These are phyloP conservation scores for Penicillium manginii DNA, from an alignment of 495 filamentous ascomycete genomes.

Conservation along the genomic window DNA sequence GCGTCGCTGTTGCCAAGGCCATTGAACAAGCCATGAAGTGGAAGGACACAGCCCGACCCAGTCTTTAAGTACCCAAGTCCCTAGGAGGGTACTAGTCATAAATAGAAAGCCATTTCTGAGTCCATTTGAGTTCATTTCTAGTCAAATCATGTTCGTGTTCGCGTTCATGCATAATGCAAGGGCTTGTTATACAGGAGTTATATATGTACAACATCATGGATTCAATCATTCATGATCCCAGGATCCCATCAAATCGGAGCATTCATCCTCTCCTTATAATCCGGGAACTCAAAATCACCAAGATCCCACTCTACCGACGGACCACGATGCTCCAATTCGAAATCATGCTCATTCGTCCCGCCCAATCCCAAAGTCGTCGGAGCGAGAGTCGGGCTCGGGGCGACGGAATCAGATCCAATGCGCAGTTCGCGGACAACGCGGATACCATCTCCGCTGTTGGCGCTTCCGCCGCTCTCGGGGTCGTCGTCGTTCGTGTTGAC, in stretches of 20 bases:
- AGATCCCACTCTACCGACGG: slow-evolving; percentile 31
- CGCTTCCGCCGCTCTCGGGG: neutral
- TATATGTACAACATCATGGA: neutral
- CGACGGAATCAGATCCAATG: slow-evolving; percentile 22
- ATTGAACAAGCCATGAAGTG: slow-evolving; percentile 30
- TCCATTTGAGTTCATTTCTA: neutral
- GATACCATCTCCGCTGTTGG: slow-evolving; percentile 25
- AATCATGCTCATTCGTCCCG: slow-evolving; percentile 5
- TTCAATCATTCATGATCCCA: too few relatives aligned
- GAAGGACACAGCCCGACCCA: slow-evolving; percentile 13
- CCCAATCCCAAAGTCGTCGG: neutral
- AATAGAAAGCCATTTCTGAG: too few relatives aligned
- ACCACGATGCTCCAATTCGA: slow-evolving; percentile 19
- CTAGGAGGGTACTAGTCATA: neutral
- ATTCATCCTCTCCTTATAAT: slow-evolving; percentile 36
- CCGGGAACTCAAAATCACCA: slow-evolving; percentile 33
- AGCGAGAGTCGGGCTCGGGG: neutral
- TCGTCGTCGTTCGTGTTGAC: slow-evolving; percentile 11
- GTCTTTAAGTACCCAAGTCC: slow-evolving; percentile 11
- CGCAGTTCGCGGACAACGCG: slow-evolving; percentile 39
- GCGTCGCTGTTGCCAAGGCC: slow-evolving; percentile 48
- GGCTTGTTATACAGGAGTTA: neutral
- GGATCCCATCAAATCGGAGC: slow-evolving; percentile 20
- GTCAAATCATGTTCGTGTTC: neutral
- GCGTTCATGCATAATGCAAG: neutral